These are phyloP conservation scores for Blastobotrys aristatus DNA, from an alignment of 1,139 yeast species.

Conservation along the genomic window DNA sequence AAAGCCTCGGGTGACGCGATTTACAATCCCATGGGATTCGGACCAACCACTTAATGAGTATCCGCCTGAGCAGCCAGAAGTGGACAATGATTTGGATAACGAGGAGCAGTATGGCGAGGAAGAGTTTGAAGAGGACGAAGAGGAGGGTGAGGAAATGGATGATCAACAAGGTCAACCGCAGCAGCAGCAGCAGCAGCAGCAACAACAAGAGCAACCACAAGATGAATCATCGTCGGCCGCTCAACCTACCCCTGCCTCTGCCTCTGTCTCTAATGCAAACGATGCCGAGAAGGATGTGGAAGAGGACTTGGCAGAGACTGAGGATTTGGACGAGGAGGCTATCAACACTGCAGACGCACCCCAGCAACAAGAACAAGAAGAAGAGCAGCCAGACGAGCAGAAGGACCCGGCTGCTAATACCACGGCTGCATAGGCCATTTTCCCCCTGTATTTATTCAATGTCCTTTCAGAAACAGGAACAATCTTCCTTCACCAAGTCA, in stretches of 20 bases:
- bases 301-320: slow-evolving; percentile 26
- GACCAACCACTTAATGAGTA: slow-evolving; percentile 57
- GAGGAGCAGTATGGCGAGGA: slow-evolving; percentile 38
- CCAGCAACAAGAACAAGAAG: slow-evolving; percentile 8
- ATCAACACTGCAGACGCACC: background rate
- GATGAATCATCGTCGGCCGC: too few species aligned
- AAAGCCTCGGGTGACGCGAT: slow-evolving; percentile 94
- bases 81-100: slow-evolving; percentile 43
- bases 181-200: slow-evolving; percentile 35
- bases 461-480: too few species aligned
- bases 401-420: slow-evolving; percentile 9
- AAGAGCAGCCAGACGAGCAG: slow-evolving; percentile 17
- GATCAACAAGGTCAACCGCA: slow-evolving; percentile 25
- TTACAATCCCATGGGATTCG: slow-evolving; percentile 86
- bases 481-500: too few species aligned
- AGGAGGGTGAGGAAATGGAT: slow-evolving; percentile 18
- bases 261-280: slow-evolving; percentile 10
- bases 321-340: slow-evolving; percentile 22
- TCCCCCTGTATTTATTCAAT: too few species aligned
- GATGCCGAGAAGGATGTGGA: slow-evolving; percentile 18
- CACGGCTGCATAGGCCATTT: too few species aligned
- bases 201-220: slow-evolving; percentile 26
- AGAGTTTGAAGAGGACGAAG: slow-evolving; percentile 34
- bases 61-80: slow-evolving; percentile 71
- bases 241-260: background rate